Evolutionary conservation across 78 protist genomes (phyloP), one percentile per base, ranked within the genome.

Genomic region (Protostelium mycophagum): DNA sequence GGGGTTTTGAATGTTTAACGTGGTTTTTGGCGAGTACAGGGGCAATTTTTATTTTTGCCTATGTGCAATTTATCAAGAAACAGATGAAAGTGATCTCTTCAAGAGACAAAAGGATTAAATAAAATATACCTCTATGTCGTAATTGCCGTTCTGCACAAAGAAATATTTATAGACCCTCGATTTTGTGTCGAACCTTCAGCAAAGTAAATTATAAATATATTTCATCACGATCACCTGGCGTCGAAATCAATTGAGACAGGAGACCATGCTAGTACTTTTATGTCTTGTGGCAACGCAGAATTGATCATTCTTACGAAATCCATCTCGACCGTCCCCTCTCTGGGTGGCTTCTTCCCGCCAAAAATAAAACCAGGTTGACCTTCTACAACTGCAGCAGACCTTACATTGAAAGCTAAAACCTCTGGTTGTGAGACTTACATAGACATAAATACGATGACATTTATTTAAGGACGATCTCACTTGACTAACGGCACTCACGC

Each of bases 401-500:
- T 35, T 35, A 92, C 94, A 88, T 92, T 89, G 28, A 92, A 84
- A 86, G 94, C 88, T 36, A 92, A 16, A 5, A 51, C 73, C 73
- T 51, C 5, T 51, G 5, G 5, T 51, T 16, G 16, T 51, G 73
- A 25, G 31, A 51, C 16, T 51, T 16, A 51, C 73, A 51, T 51
- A 51, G 5, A 51, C 73, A 51, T 5, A 51, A 25, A 5, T 51
- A 51, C 16, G 31, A 51, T 51, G 16, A 25, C 73, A 51, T 51
- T 51, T 16, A 51, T 51, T 51, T 51, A 51, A 51, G 16, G 73
- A 51, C 31, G 73, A 16, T 51, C 73, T 85, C 29, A 92, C 94
- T 51, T 92, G 94, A 28, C 91, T 90, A 85, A 86, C 89, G 84
- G 94, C 94, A 63, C 92, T 89, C 36, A 92, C 94, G 86, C 94